Base-by-base conservation (phyloP, 2,329 filamentous ascomycete species). In the Monilinia polystroma region DNA sequence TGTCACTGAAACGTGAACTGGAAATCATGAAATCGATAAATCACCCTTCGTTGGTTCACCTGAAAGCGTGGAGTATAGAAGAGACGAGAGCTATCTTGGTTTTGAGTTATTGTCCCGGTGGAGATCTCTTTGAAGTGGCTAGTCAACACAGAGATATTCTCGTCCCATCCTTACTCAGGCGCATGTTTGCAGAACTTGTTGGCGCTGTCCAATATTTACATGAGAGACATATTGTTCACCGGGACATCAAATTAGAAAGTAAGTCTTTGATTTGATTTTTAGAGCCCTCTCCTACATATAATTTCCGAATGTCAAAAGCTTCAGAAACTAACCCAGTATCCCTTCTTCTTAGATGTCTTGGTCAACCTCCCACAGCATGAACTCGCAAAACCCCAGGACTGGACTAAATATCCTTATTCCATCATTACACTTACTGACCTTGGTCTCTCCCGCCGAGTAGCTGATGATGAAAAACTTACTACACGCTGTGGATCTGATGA, bases 161-260 rank as follows among this genome's bases (percentile, higher is more conserved):
- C 58, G 87, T 84, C 4, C 85, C 91, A 0, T 76, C 81, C 1
- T 80, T 98, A 56, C 83, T 97, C 59, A 86, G 92, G 71, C 87
- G 95, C 63, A 93, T 98, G 66, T 97, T 97, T 78, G 85, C 93
- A 18, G 95, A 99, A 77, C 79, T 98, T 70, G 88, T 98, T 32
- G 88, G 86, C 69, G 95, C 94, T 0, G 89, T 96, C 47, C 85
- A 84, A 67, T 97, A 98, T 80, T 81, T 99, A 59, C 95, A 99
- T 78, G 82, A 86, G 64, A 83, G 91, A 73, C 89, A 87, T 72
- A 97, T 99, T 76, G 94, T 98, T 64, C 95, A 99, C 77, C 88
- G 95, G 68, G 95, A 99, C 78, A 96, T 99, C 79, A 99, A 99
- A 80, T 88, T 99, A 68, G 95, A 99, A 82, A 99, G 91, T 95